Base-by-base conservation (phyloP, 805 yeast species). In the Candida tammaniensis region DNA sequence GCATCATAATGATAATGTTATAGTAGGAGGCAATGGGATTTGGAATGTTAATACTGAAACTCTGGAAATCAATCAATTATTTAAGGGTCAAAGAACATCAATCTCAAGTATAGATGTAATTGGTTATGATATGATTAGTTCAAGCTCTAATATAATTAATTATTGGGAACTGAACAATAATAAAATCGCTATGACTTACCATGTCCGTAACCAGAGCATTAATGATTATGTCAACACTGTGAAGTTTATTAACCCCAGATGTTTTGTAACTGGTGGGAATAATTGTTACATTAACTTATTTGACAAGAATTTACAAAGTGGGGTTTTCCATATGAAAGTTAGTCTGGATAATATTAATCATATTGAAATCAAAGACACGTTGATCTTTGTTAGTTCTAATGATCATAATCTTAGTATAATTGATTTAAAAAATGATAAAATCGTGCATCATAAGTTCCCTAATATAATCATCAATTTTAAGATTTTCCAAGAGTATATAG, bases 311-410 rank as follows among this genome's bases (percentile, higher is more conserved):
- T 14, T 27, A 7, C 31, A 19, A 5, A 34, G 27, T 10, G 47
- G 51, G 4, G 40, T 55, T 4, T 44, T 36, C 31, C 20, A 42
- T 6, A 15, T 49, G 4, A 43, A 44, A 27, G 28, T 50, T 16
- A 52, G 60, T n/a, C 30, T 37, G 24, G 61, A 57, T 30, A 51
- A 49, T 39, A 39, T 59, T 29, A 54, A 50, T 31, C 34, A 49
- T 6, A 20, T 55, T 9, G 48, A 45, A 15, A 46, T 41, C 28
- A 15, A 30, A 12, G 33, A 25, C 5, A 20, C 37, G 12, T 23
- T 33, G 14, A 27, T 52, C 6, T 33, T 42, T 9, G 42, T 47
- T 3, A 54, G 55, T 9, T 49, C 58, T 27, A 45, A 51, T 15
- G 52, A 55, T 28, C 55, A 58, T 1, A 35, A 20, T 11, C 20